Evolutionary conservation across 208 protist genomes (phyloP), one percentile per base, ranked within the genome.

Genomic region (Leptomonas pyrrhocoris): DNA sequence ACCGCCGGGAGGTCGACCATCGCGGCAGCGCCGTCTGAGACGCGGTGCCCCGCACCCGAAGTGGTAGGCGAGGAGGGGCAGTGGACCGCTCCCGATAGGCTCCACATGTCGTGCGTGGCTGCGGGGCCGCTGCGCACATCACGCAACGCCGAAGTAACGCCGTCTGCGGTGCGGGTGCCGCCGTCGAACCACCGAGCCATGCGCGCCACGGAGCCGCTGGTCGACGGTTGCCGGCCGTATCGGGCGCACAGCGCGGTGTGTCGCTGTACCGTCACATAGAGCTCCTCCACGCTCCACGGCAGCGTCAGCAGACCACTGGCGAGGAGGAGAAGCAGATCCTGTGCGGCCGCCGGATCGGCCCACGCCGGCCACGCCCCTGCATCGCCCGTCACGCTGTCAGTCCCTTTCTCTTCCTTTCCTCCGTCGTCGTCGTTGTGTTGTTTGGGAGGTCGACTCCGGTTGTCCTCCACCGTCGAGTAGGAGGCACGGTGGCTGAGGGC

Each of bases 251-350:
- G 30, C 0, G 21, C 48, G 11, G 63, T 36, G 71, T 86, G 84
- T 5, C 84, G 77, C 54, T 62, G 68, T 59, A 86, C 73, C 21
- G 51, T 56, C 23, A 82, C 30, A 67, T 74, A 84, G 2, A 86
- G 0, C 31, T 63, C 58, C 27, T 79, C 74, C 16, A 80, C 49
- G 34, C 62, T 73, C 84, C 84, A 89, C 50, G 81, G 74, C 30
- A 84, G 55, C 18, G 77, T 27, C 28, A 49, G 49, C 15, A 80
- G 40, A 8, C 63, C 57, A 28, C 65, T 74, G n/a, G 57, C 55
- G 27, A 77, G 63, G 21, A 77, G 72, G 8, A 77, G 49, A 15
- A 77, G 57, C 0, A 77, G 19, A 16, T 77, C 64, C 7, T 49
- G 48, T 18, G 28, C 34, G 16, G 46, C 27, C 16, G 36, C 27